These are phyloP conservation scores for Omphalotus guepiniiformis DNA, from an alignment of 768 basidiomycete genomes.

Conservation along the genomic window DNA sequence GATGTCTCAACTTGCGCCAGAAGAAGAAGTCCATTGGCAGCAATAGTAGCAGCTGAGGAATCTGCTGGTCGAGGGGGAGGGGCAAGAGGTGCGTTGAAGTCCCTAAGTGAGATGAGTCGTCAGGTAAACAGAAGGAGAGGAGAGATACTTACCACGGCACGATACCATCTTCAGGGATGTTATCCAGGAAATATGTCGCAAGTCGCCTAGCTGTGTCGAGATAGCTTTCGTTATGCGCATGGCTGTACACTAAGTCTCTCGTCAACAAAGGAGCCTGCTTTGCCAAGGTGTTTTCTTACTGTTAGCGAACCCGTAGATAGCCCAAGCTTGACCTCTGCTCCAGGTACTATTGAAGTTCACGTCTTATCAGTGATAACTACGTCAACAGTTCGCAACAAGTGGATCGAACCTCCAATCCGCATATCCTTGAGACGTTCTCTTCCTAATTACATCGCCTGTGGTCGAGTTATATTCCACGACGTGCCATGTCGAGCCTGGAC, in stretches of 20 bases:
- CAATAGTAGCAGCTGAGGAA: conserved; percentile 66
- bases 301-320: conserved; percentile 63
- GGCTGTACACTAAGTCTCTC: conserved; percentile 47
- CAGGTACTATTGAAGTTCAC: conserved; percentile 51
- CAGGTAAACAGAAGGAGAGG: conserved; percentile 2
- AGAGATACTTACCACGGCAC: conserved; percentile 66
- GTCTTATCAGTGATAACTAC: neutral
- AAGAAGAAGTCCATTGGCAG: conserved; percentile 53
- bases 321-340: conserved; percentile 74
- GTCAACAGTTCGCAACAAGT: neutral
- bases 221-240: conserved; percentile 46
- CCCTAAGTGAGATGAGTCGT: conserved; percentile 38
- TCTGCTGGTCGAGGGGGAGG: conserved; percentile 43
- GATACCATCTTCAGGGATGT: conserved; percentile 56
- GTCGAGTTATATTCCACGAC: conserved; percentile 65
- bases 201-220: conserved; percentile 55
- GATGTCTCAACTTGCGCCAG: conserved; percentile 42
- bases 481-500: conserved; percentile 49
- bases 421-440: conserved; percentile 59
- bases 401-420: conserved; percentile 39
- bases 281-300: conserved; percentile 39
- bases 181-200: conserved; percentile 56
- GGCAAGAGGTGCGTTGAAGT: conserved; percentile 58
- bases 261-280: too few relatives aligned
- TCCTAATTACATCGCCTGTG: conserved; percentile 55